Percentiles rank a stretch among this genome's conserved stretches.
Evolutionary conservation across 495 filamentous ascomycete species (phyloP).

Genomic region (Daldinia caldariorum): DNA sequence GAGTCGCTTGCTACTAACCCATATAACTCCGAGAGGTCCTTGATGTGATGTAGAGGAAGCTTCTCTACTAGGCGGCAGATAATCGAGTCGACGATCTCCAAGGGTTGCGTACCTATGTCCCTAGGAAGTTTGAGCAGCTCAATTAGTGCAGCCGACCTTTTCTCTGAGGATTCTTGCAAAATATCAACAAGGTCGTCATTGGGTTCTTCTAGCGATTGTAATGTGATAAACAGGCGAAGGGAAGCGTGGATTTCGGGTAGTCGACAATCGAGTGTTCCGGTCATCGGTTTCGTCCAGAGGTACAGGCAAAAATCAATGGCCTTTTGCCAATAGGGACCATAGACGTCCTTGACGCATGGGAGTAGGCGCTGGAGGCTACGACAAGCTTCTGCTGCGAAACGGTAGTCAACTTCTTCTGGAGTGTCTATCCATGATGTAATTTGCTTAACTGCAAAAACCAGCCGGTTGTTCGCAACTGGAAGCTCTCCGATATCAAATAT

Average conservation of each 20-base stretch:
- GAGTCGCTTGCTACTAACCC: constrained; percentile 80
- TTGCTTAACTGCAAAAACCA: constrained; percentile 85
- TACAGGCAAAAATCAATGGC: constrained; percentile 66
- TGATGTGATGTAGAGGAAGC: constrained; percentile 63
- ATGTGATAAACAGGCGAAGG: constrained; percentile 71
- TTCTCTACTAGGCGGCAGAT: constrained; percentile 70
- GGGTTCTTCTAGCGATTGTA: constrained; percentile 68
- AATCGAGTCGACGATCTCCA: constrained; percentile 71
- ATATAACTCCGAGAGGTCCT: constrained; percentile 70
- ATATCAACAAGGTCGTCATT: constrained; percentile 90
- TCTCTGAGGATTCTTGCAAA: constrained; percentile 62
- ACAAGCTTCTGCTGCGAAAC: constrained; percentile 68
- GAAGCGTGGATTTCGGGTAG: constrained; percentile 73
- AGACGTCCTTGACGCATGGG: constrained; percentile 76
- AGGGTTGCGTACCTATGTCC: constrained; percentile 48
- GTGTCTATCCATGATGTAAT: constrained; percentile 72
- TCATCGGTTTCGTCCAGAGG: constrained; percentile 61
- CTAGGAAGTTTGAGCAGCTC: constrained; percentile 65
- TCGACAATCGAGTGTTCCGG: constrained; percentile 45
- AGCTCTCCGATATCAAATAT: constrained; percentile 57
- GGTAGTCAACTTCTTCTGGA: constrained; percentile 57
- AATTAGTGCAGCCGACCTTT: constrained; percentile 66
- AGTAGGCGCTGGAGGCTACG: constrained; percentile 72
- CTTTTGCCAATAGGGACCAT: constrained; percentile 85
- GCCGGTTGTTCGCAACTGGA: constrained; percentile 76